Base-by-base conservation (phyloP, 176 grass and related monocot genomes). In the Bonia amplexicaulis region DNA sequence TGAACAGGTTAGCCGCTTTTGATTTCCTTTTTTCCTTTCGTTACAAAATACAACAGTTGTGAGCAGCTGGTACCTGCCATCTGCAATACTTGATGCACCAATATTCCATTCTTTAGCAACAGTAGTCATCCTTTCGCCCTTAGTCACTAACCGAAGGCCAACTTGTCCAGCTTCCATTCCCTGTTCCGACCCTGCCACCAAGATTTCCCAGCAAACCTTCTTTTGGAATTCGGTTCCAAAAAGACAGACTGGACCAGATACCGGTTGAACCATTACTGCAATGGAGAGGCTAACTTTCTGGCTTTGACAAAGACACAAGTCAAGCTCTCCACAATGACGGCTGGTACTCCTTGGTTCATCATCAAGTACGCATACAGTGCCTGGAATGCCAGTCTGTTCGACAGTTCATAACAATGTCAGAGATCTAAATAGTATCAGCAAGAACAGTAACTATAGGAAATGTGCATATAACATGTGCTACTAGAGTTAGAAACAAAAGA, bases 31-130 rank as follows among this genome's bases (percentile, higher is more conserved):
- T 47, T 70, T 46, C 7, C 7, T 57, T 59, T 55, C 44, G 37
- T 79, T 66, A 23, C 53, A 84, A 73, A 72, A 46, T 61, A 61
- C 55, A 69, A 48, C 20, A 70, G 27, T 55, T 54, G 33, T 64
- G 29, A 66, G 69, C 33, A 87, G 54, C 67, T 27, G 58, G 70
- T 89, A 99, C 96, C 96, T 99, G 92, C 96, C 96, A 94, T 99
- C 96, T 67, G 96, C 93, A 82, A 99, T 94, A 77, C 91, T 94
- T 14, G 89, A 91, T 33, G 96, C 87, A 66, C 96, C 96, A 73
- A 99, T 94, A 90, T 91, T 96, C 93, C 93, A 99, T 60, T 99
- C 96, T 87, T 94, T 98, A 86, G 88, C 88, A 86, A 98, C 93
- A 72, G 91, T 94, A 12, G 96, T 99, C 73, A 93, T 81, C 81